Percentiles rank a stretch among this genome's conserved stretches.
Conservation (phyloP, 768 basidiomycete species). For the Chlorophyllum brunneum region DNA sequence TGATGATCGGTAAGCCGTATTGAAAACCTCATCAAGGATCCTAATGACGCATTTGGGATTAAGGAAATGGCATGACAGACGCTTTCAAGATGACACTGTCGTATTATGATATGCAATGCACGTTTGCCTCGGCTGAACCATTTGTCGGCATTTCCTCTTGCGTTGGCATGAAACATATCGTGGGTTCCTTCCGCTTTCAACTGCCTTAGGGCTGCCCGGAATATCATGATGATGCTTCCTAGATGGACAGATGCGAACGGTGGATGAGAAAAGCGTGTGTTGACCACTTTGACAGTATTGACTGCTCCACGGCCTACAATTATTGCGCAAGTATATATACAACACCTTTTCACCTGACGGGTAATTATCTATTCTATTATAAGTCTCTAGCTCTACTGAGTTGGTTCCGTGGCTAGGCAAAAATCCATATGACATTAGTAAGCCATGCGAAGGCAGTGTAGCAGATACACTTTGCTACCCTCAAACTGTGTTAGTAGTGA, state of each 20-base stretch:
- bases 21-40: neutral
- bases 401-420: constrained; percentile 22
- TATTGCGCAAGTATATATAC: constrained; percentile 59
- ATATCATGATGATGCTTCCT: neutral
- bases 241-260: constrained; percentile 64
- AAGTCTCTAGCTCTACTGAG: neutral
- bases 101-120: constrained; percentile 52
- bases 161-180: constrained; percentile 57
- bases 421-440: constrained; percentile 69
- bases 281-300: constrained; percentile 58
- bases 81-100: constrained; percentile 38
- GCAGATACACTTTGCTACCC: constrained; percentile 55
- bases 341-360: constrained; percentile 34
- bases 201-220: neutral
- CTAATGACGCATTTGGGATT: neutral
- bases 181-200: constrained; percentile 24
- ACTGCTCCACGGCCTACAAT: constrained; percentile 55
- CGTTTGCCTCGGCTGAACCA: constrained; percentile 43
- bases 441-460: constrained; percentile 47
- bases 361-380: constrained; percentile 26
- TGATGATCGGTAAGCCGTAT: constrained; percentile 55
- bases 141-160: constrained; percentile 45
- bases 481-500: constrained; percentile 34
- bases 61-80: constrained; percentile 65
- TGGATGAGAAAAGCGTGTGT: constrained; percentile 54